phyloP scores from a whole-genome alignment of 768 basidiomycete species.

The Boletus edulis region DNA sequence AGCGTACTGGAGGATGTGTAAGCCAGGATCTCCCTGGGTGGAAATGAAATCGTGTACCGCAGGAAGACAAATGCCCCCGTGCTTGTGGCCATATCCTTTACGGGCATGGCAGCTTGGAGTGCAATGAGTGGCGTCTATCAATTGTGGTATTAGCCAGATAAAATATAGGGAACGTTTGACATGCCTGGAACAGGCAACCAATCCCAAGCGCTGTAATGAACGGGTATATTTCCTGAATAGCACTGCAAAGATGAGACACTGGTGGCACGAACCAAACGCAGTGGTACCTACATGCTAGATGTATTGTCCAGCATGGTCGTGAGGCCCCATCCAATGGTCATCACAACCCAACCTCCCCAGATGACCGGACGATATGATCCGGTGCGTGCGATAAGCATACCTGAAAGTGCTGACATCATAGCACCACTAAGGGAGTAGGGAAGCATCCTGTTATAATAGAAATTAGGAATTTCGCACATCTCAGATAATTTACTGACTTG shows the following conservation, averaged over 20 bases:
- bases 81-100: conserved; percentile 41
- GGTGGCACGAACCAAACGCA: not conserved
- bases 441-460: conserved; percentile 30
- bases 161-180: not conserved
- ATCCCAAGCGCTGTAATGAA: conserved; percentile 33
- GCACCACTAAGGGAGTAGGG: conserved; percentile 32
- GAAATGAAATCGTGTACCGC: conserved; percentile 15
- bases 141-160: not conserved
- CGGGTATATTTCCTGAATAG: conserved; percentile 31
- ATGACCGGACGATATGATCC: conserved; percentile 33
- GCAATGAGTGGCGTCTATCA: conserved; percentile 31
- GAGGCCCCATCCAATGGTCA: conserved; percentile 36
- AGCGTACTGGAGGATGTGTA: conserved; percentile 46
- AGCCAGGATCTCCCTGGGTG: not conserved
- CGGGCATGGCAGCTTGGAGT: conserved; percentile 46
- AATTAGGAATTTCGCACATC: not conserved
- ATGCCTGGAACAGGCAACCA: conserved; percentile 36
- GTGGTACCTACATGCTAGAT: conserved; percentile 26
- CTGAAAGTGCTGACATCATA: conserved; percentile 18
- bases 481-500: conserved; percentile 14
- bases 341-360: conserved; percentile 29
- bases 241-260: conserved; percentile 17
- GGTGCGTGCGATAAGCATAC: conserved; percentile 23
- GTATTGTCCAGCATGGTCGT: conserved; percentile 36
- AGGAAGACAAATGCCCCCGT: conserved; percentile 38